Evolutionary conservation across 768 basidiomycete species (phyloP), one percentile per base, ranked within the genome.

Genomic region (Termitomyces sp.): DNA sequence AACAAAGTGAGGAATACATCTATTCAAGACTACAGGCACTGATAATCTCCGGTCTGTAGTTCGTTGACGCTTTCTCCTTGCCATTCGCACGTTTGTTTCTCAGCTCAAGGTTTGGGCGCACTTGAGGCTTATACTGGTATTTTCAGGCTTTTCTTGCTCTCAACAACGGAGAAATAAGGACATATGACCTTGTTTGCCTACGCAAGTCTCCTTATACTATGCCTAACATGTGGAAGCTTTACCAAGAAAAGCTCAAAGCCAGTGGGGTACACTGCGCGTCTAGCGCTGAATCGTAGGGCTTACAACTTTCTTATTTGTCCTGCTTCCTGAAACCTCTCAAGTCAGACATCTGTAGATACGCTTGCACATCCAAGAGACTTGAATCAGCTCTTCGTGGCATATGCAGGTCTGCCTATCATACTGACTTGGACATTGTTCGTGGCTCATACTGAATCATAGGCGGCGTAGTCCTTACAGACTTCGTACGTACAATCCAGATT

Each of bases 171-270:
- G 85, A 87, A 53, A 80, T 93, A 63, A 82, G 83, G 65, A 87
- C 88, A 3, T 94, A 87, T 69, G 93, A 95, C 69, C 66, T 94
- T n/a, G 75, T 83, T 12, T 87, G 90, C 61, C 76, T 84, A 15
- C 77, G 82, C 20, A 79, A 87, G 61, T 91, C 91, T 0, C 78
- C 81, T 11, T 92, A 89, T 66, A 78, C 75, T 17, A 82, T 91
- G 38, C 86, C 87, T 3, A 93, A 94, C 67, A 75, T 89, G 66
- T 96, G 93, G 94, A 78, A 77, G 25, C 65, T 84, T 36, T 87
- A 91, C 66, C 86, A 91, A 70, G 82, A 87, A 61, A 82, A 82
- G 75, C 72, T 77, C 68, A 66, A 70, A 50, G 70, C 75, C 0
- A 76, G 72, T 54, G 80, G 78, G 31, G 74, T 75, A 71, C 77